Evolutionary conservation across 371 early-diverging fungal genomes (phyloP).

Genomic region (Syncephalastrum monosporum): DNA sequence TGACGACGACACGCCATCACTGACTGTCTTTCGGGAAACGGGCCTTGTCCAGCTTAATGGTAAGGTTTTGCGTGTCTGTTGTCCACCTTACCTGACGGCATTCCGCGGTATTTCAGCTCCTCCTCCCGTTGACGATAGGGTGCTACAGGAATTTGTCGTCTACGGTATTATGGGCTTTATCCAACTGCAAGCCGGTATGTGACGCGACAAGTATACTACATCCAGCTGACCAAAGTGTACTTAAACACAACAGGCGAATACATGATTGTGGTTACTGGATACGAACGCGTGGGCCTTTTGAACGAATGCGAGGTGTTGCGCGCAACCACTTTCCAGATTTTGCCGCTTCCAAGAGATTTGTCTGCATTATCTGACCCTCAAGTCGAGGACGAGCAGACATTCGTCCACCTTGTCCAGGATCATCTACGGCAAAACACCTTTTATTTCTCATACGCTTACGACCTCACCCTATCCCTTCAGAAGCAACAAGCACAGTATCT

Average conservation of each 20-base stretch:
- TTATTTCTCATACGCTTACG: constrained; percentile 83
- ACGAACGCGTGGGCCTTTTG: constrained; percentile 64
- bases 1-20: constrained; percentile 5
- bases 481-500: constrained; percentile 41
- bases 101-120: constrained; percentile 17
- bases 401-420: constrained; percentile 65
- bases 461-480: constrained; percentile 83
- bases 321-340: constrained; percentile 68
- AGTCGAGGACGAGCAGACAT: constrained; percentile 71
- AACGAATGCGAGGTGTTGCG: constrained; percentile 70
- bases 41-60: constrained; percentile 39
- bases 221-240: neutral
- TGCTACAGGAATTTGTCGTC: constrained; percentile 24
- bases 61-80: constrained; percentile 1
- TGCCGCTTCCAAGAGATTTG: constrained; percentile 64
- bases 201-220: constrained; percentile 33
- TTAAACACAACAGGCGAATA: constrained; percentile 23
- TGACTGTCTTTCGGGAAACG: constrained; percentile 36
- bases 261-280: constrained; percentile 79
- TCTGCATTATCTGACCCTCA: constrained; percentile 23
- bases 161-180: constrained; percentile 78
- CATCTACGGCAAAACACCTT: constrained; percentile 65
- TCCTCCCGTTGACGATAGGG: constrained; percentile 13
- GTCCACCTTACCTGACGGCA: neutral
- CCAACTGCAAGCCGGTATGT: constrained; percentile 66